Evolutionary conservation across 2,329 filamentous ascomycete genomes (phyloP), one percentile per base, ranked within the genome.

Genomic region (Biscogniauxia marginata): DNA sequence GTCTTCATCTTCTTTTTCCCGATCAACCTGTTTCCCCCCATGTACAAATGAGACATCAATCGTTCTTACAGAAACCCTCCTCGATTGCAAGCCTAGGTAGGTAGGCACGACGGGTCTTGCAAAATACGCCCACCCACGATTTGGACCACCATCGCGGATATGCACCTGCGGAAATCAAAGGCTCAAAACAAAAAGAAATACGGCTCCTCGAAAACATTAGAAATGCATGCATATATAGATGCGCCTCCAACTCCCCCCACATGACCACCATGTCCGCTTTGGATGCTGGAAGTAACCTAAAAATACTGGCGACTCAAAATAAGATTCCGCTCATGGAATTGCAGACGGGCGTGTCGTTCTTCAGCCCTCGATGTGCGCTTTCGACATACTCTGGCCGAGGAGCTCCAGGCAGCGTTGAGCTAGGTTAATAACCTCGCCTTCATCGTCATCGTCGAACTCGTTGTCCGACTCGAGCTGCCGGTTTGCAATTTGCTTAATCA

Each of bases 401-500:
- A 96, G 82, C 74, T 97, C 93, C 44, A 97, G 81, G 71, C 92
- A 98, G 65, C 92, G 85, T 68, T 93, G 89, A 21, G 95, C 93
- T 65, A 99, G 84, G 64, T 87, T 92, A 62, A 97, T 90, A 46
- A 97, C 93, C 73, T 98, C 93, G 55, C 89, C 90, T 72, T 97
- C 93, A 47, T 95, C 93, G 57, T 96, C 92, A 66, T 96, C 92
- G 49, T 89, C 90, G 61, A 88, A 88, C 64, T 93, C 91, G 62
- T 92, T 89, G 57, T 96, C 92, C 0, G 90, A 89, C 67, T 96
- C 92, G 60, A 96, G 83, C 65, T 89, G 91, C 69, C 90, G 91
- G 70, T 96, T 93, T 19, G 92, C 90, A 69, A 99, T 98, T 61
- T 85, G 85, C 72, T 90, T 91, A 60, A 98, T 95, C 83, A 96